Evolutionary conservation across 2,329 filamentous ascomycete genomes (phyloP).

Genomic region (Monosporascus ibericus): DNA sequence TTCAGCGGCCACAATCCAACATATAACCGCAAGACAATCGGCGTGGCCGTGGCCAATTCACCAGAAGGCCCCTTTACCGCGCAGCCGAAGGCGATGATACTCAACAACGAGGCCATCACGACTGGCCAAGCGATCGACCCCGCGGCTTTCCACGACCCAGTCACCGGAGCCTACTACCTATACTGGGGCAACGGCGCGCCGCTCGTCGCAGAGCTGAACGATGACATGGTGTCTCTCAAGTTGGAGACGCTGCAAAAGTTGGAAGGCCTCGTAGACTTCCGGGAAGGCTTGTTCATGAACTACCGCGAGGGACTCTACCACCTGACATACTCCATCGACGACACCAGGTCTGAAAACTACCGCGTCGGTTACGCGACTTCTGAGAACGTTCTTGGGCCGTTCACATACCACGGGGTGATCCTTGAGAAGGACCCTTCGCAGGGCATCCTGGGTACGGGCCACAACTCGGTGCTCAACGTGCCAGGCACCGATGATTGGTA

Average conservation of each 20-base stretch:
- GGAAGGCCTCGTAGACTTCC: constrained; percentile 34
- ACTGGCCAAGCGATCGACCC: constrained; percentile 51
- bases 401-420: constrained; percentile 38
- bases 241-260: constrained; percentile 26
- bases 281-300: constrained; percentile 37
- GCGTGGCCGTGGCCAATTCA: constrained; percentile 49
- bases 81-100: constrained; percentile 45
- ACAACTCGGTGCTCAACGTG: constrained; percentile 39
- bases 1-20: constrained; percentile 50
- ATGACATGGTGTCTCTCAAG: constrained; percentile 41
- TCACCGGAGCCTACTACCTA: constrained; percentile 49
- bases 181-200: constrained; percentile 52
- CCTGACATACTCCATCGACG: constrained; percentile 41
- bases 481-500: constrained; percentile 43
- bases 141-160: constrained; percentile 54
- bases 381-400: constrained; percentile 31
- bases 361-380: constrained; percentile 40
- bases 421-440: constrained; percentile 33
- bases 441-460: constrained; percentile 40
- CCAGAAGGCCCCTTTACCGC: constrained; percentile 57
- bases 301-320: constrained; percentile 40
- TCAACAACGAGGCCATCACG: constrained; percentile 40
- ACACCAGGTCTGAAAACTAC: constrained; percentile 40
- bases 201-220: constrained; percentile 34
- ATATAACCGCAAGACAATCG: constrained; percentile 52